Evolutionary conservation across 2,329 filamentous ascomycete genomes (phyloP), one percentile per base, ranked within the genome.

Genomic region (Hymenoscyphus occultus): DNA sequence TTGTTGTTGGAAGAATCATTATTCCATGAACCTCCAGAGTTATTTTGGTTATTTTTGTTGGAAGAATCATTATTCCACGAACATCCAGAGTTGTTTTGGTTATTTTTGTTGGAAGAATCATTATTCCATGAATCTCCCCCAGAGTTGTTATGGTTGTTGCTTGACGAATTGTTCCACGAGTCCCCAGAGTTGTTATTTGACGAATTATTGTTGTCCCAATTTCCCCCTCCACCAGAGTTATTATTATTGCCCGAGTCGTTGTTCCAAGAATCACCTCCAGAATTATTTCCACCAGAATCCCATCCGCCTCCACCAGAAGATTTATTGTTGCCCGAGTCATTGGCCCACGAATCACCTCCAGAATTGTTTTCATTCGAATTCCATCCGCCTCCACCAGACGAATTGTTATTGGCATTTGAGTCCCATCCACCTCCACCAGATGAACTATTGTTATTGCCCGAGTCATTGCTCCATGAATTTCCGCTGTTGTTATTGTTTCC

Each of bases 371-470:
- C 60, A 32, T 61, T 65, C 31, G 39, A 57, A 19, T 63, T 54
- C 60, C 57, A 64, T 42, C 56, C 45, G 45, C 58, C 42, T 31
- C 63, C 63, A n/a, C 39, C 39, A 60, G 13, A 28, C 13, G 22
- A 63, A 32, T 64, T 51, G 6, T 59, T 59, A 40, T 59, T 61
- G 7, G 56, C 59, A 9, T 64, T 56, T 35, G 35, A 63, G 32
- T 59, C 39, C n/a, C 35, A 31, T n/a, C 54, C 54, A 56, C 22
- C 22, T 31, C 54, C 32, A 28, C 28, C 28, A 28, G 28, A 28
- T 19, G 28, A 19, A 28, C 3, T 28, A 40, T 62, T 65, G 35
- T 65, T 56, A 60, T 63, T 64, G 31, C 39, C 28, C 35, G 13
- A 40, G 6, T 56, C 28, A 39, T 54, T 63, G 6, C 39, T 59